Conservation (phyloP, 306 rosid species). For the Vigna nakashimae region DNA sequence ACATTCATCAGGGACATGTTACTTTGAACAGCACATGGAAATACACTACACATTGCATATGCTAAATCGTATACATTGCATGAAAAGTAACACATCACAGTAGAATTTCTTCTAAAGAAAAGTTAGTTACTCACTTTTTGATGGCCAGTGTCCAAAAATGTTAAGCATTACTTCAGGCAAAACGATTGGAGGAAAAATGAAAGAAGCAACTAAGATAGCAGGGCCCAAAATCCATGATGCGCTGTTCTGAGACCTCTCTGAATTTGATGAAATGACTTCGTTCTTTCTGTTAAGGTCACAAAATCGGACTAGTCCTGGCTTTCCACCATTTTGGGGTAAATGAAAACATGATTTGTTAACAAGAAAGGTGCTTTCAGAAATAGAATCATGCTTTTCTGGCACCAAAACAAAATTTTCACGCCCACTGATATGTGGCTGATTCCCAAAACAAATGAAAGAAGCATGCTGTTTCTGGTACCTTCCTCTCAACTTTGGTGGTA, state of each 20-base stretch:
- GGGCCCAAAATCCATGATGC: slow-evolving; percentile 82
- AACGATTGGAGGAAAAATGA: slow-evolving; percentile 80
- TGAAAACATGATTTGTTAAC: slow-evolving; percentile 49
- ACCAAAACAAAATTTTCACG: neutral
- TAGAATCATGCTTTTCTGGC: slow-evolving; percentile 47
- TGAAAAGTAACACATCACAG: slow-evolving; percentile 36
- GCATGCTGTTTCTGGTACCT: slow-evolving; percentile 53
- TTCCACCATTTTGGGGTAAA: slow-evolving; percentile 69
- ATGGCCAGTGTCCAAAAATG: slow-evolving; percentile 79
- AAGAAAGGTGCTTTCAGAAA: slow-evolving; percentile 52
- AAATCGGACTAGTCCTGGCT: slow-evolving; percentile 76
- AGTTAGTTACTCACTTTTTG: slow-evolving; percentile 47
- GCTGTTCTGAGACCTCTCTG: slow-evolving; percentile 56
- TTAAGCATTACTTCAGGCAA: slow-evolving; percentile 67
- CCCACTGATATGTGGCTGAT: too few relatives aligned
- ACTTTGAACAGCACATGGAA: slow-evolving; percentile 23
- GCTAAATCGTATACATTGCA: slow-evolving; percentile 5
- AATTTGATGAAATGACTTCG: slow-evolving; percentile 45
- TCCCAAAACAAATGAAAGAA: too few relatives aligned
- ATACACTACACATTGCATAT: neutral
- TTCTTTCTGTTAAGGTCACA: slow-evolving; percentile 59
- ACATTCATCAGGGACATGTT: neutral
- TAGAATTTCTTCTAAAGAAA: slow-evolving; percentile 38
- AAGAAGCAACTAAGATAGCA: slow-evolving; percentile 85
- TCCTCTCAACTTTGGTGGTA: slow-evolving; percentile 50